A percentile compares a stretch with the other conserved stretches of the same genome.
Evolutionary conservation across 352 stramenopile species (phyloP).

Genomic region (Globisporangium emineosum): DNA sequence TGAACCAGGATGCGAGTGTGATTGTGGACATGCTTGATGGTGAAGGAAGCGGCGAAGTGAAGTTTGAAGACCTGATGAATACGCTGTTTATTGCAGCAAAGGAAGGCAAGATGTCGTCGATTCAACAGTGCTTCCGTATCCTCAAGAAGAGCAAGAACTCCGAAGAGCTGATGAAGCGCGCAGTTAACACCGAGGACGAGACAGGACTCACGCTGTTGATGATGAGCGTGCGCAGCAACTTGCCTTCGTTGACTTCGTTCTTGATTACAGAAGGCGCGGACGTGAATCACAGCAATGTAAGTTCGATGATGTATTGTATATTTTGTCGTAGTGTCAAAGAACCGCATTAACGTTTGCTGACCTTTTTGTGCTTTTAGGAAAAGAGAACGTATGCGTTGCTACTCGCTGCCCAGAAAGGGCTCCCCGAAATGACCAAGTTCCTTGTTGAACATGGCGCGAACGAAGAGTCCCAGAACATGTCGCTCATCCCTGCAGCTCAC

Average conservation of each 20-base stretch:
- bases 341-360: background rate
- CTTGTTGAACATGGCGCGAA: constrained; percentile 64
- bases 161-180: constrained; percentile 41
- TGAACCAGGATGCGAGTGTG: constrained; percentile 38
- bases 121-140: constrained; percentile 62
- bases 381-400: constrained; percentile 79
- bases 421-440: constrained; percentile 67
- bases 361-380: constrained; percentile 29
- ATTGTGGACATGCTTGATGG: constrained; percentile 13
- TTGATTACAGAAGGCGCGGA: constrained; percentile 70
- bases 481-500: constrained; percentile 79
- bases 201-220: constrained; percentile 83
- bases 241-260: constrained; percentile 51
- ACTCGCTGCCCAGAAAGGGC: constrained; percentile 81
- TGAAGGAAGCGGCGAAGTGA: constrained; percentile 47
- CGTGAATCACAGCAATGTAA: constrained; percentile 79
- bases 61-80: constrained; percentile 56
- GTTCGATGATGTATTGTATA: constrained; percentile 18
- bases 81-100: constrained; percentile 60
- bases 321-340: background rate
- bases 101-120: constrained; percentile 42
- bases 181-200: constrained; percentile 67
- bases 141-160: constrained; percentile 51
- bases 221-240: constrained; percentile 67
- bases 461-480: constrained; percentile 83